These are phyloP conservation scores for Glebionis coronaria DNA, from an alignment of 129 eudicot genomes.

Conservation along the genomic window DNA sequence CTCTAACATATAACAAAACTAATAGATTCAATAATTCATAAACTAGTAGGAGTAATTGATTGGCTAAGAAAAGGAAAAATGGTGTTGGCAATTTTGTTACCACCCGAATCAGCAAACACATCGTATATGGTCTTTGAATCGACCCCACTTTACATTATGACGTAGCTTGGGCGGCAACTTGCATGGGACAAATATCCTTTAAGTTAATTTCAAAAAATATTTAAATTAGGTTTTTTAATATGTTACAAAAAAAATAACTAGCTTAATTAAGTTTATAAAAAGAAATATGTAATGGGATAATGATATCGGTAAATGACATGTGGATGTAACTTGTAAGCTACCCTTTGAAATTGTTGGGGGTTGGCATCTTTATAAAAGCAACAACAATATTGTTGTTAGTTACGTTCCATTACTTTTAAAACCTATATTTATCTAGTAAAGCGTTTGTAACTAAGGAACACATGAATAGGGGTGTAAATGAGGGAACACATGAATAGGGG, in stretches of 20 bases:
- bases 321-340: conserved; percentile 40
- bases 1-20: too few relatives aligned
- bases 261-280: neutral
- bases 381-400: conserved; percentile 14
- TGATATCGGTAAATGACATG: conserved; percentile 21
- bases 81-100: conserved; percentile 9
- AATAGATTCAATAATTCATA: too few relatives aligned
- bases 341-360: conserved; percentile 25
- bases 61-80: neutral
- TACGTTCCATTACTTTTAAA: neutral
- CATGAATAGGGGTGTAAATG: too few relatives aligned
- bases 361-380: conserved; percentile 30
- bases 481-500: too few relatives aligned
- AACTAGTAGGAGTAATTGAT: neutral
- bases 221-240: neutral
- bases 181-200: neutral
- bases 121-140: conserved; percentile 13
- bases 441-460: too few relatives aligned
- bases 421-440: too few relatives aligned
- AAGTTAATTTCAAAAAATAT: neutral
- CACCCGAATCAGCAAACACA: conserved; percentile 12
- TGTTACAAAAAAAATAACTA: neutral
- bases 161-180: conserved; percentile 12
- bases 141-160: conserved; percentile 1
- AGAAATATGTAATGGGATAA: conserved; percentile 1